Evolutionary conservation across 2,329 filamentous ascomycete genomes (phyloP), one percentile per base, ranked within the genome.

Genomic region (Diaporthe sp.): DNA sequence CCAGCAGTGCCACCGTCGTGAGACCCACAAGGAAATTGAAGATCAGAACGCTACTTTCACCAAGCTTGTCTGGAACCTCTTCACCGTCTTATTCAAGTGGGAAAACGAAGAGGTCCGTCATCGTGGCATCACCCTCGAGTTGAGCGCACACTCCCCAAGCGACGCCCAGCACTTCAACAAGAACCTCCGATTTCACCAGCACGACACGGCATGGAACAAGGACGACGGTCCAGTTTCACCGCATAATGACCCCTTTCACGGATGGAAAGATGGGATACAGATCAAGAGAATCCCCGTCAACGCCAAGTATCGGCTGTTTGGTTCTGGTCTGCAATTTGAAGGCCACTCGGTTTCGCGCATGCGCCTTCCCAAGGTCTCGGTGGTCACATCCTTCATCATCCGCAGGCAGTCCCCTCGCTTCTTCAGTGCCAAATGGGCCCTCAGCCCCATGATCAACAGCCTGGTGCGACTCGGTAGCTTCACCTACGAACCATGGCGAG

Each of bases 111-210:
- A 67, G 2, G 62, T n/a, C 28, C 22, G 31, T 2, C 4, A 17
- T 10, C 3, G 2, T 17, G 62, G 62, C 2, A 37, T 67, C 19
- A 67, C 62, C 13, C 44, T 67, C 7, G 62, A 67, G 62, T 25
- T 67, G 44, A 67, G 62, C 44, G 62, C 44, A 1, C 19, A 67
- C 13, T 67, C 62, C 28, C 62, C 44, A 0, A 67, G 62, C 31
- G 62, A 51, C 22, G 5, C 44, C 2, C 62, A 67, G 7, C 62
- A 67, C 19, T 67, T 67, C 62, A 67, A 67, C 31, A 67, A 67
- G 28, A 22, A 51, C 12, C 62, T 67, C 15, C 62, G 62, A 17
- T 67, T 39, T 25, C 62, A 31, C 12, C 19, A 39, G 1, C 44
- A 67, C 28, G 62, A 67, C 7, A 37, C 62, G 22, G 62, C 62